Conservation (phyloP, 2,329 filamentous ascomycete species). For the Hansfordia pulvinata region DNA sequence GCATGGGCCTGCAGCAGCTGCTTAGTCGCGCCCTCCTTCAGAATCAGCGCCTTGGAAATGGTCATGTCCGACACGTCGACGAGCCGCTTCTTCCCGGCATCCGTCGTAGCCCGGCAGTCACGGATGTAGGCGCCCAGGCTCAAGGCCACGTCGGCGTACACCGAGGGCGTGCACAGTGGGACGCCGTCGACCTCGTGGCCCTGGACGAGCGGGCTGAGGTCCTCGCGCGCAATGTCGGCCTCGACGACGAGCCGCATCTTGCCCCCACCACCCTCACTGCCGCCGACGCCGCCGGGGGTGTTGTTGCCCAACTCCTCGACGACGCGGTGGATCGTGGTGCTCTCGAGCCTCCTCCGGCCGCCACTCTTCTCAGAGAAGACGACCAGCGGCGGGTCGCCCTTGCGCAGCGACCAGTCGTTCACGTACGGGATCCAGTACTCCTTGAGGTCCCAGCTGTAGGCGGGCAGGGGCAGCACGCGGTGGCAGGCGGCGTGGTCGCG, state of each 20-base stretch:
- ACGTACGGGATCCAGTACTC: constrained; percentile 6
- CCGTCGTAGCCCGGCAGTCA: not conserved
- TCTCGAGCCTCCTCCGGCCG: constrained; percentile 1
- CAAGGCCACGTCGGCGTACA: constrained; percentile 8
- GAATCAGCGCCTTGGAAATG: constrained; percentile 4
- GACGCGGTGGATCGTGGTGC: constrained; percentile 5
- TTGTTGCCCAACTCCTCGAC: constrained; percentile 2
- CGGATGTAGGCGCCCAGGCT: constrained; percentile 5
- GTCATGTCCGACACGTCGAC: constrained; percentile 2
- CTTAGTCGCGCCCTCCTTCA: constrained; percentile 1
- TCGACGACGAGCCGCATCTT: constrained; percentile 6
- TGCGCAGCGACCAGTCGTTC: not conserved
- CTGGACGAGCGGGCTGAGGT: constrained; percentile 4
- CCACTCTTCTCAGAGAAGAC: not conserved
- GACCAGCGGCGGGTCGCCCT: not conserved
- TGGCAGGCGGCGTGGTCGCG: not conserved
- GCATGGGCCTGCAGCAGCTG: constrained; percentile 4
- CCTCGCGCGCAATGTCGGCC: constrained; percentile 3
- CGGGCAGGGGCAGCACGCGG: constrained; percentile 6
- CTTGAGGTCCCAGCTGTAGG: constrained; percentile 6
- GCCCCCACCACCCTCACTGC: constrained; percentile 1
- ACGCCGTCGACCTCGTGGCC: constrained; percentile 5
- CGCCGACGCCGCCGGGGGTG: constrained; percentile 3
- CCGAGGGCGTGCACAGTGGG: constrained; percentile 6
- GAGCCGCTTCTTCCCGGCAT: not conserved